Conservation (phyloP, 352 stramenopile species). For the Phytophthora megakarya region DNA sequence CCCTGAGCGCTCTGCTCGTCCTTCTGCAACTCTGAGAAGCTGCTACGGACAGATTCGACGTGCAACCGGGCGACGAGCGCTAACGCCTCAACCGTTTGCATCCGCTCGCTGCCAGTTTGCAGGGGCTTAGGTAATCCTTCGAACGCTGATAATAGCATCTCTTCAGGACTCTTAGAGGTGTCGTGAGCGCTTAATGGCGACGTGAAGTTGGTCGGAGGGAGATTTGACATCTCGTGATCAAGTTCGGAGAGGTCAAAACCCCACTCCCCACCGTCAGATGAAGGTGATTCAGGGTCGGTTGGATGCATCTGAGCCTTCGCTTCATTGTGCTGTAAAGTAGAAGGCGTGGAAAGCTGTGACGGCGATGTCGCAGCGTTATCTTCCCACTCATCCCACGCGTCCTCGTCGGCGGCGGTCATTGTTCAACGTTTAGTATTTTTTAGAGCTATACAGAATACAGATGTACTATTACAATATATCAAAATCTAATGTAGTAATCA, state of each 20-base stretch:
- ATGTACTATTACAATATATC: too few relatives aligned
- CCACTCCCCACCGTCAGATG: constrained; percentile 29
- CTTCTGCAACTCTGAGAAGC: constrained; percentile 29
- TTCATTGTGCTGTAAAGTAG: constrained; percentile 1
- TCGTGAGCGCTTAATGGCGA: constrained; percentile 7
- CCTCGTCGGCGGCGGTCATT: constrained; percentile 21
- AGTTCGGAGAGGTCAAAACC: constrained; percentile 45
- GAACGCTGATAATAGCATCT: constrained; percentile 18
- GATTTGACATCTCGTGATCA: constrained; percentile 42
- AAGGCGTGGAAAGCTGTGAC: background rate
- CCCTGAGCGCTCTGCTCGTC: constrained; percentile 6
- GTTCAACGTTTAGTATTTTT: too few relatives aligned
- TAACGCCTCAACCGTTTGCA: constrained; percentile 42
- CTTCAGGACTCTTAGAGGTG: constrained; percentile 1
- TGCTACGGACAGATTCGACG: constrained; percentile 31
- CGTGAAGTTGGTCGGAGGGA: constrained; percentile 20
- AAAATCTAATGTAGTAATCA: too few relatives aligned
- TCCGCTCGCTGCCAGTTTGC: constrained; percentile 1
- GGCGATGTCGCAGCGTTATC: constrained; percentile 16
- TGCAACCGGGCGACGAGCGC: constrained; percentile 48
- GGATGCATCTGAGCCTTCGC: constrained; percentile 12
- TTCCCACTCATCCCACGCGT: constrained; percentile 64
- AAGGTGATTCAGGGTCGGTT: constrained; percentile 1
- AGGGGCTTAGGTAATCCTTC: constrained; percentile 8
- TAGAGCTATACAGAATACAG: too few relatives aligned